Evolutionary conservation across 2,329 filamentous ascomycete species (phyloP).

Genomic region (Cryphonectria japonica): DNA sequence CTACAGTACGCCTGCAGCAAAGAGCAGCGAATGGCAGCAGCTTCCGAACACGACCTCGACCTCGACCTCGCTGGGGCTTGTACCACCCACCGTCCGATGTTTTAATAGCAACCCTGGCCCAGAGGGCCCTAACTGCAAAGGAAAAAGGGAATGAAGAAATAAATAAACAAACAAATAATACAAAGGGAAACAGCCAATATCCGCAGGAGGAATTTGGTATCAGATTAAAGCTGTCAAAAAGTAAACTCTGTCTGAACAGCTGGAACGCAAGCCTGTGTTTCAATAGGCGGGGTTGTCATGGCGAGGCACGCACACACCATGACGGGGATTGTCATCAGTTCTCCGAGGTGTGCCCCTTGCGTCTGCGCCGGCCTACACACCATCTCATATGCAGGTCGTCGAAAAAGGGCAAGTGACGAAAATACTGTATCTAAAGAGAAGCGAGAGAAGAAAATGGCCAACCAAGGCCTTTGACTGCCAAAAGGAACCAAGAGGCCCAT

Average conservation of each 20-base stretch:
- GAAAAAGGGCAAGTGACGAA: constrained; percentile 11
- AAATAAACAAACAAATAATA: not conserved
- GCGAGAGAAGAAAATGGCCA: not conserved
- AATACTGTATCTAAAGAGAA: constrained; percentile 8
- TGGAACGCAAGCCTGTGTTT: constrained; percentile 13
- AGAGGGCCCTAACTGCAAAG: not conserved
- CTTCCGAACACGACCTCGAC: not conserved
- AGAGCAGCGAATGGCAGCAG: constrained; percentile 4
- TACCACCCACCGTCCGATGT: not conserved
- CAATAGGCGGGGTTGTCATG: constrained; percentile 10
- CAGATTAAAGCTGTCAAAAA: not conserved
- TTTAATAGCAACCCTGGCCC: not conserved
- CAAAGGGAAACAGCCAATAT: not conserved
- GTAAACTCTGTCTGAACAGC: not conserved
- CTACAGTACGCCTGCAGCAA: constrained; percentile 1
- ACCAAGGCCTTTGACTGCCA: constrained; percentile 18
- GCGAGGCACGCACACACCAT: not conserved
- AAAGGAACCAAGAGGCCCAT: constrained; percentile 20
- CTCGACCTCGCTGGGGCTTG: not conserved
- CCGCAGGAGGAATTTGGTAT: not conserved
- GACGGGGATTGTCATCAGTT: constrained; percentile 9
- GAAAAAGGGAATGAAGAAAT: not conserved
- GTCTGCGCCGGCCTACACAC: constrained; percentile 6
- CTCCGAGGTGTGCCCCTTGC: constrained; percentile 14
- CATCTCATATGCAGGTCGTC: constrained; percentile 12